Base-by-base conservation (phyloP, 129 eudicot genomes). In the Flaveria bidentis region DNA sequence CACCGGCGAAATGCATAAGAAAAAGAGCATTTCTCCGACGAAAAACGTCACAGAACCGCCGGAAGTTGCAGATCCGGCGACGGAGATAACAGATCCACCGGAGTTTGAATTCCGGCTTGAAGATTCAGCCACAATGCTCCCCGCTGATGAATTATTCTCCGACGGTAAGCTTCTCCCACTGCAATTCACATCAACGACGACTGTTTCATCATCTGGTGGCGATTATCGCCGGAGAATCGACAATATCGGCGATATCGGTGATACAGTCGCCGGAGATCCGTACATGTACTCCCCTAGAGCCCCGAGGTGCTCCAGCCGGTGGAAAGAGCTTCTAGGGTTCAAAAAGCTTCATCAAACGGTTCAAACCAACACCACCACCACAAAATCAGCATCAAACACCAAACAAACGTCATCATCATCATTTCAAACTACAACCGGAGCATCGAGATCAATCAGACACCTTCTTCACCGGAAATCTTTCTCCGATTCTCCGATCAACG, bases 321-420 rank as follows among this genome's bases (percentile, higher is more conserved):
- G 97, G 98, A 93, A 72, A 53, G 96, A 93, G 88, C 84, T 90
- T 71, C 69, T 90, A 67, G 98, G 98, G 12, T 72, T 93, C 26
- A 83, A 86, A 61, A 92, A 89, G 55, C 79, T 83, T 11, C 75
- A 87, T 67, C 89, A 81, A 25, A 84, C 30, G 26, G 26, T 23
- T 23, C 30, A 26, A 30, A 30, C 65, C 73, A 82, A 66, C 80
- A 82, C 52, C 47, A 49, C 57, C 83, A 82, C 41, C 67, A 72
- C 53, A 13, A 86, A 77, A 36, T 36, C 41, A 72, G 85, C 56
- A 33, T 85, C 78, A 28, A 76, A 68, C n/a, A 69, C 47, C 30
- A 85, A 81, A 77, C 74, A 82, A 50, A 6, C 88, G 17, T 45
- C 89, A 39, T 73, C 79, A 5, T 13, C 66, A 47, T 11, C 85